Conservation (phyloP, 2,329 filamentous ascomycete genomes). For the Ceratocystis lukuohia region DNA sequence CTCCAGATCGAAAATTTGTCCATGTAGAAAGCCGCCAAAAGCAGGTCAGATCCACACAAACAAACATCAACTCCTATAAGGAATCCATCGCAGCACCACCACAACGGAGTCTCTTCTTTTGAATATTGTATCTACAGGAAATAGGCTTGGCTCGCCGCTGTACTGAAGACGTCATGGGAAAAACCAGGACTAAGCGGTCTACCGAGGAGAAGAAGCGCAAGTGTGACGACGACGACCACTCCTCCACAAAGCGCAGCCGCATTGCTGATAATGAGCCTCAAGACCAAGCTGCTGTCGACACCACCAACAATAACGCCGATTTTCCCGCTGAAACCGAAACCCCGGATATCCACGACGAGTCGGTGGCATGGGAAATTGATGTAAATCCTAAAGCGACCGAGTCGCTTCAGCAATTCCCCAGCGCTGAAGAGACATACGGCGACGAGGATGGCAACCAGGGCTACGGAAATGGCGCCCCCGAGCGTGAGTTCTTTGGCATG, state of each 20-base stretch:
- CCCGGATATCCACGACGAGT: slow-evolving; percentile 2
- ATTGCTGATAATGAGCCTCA: slow-evolving; percentile 20
- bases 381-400: slow-evolving; percentile 8
- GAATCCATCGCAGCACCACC: not conserved
- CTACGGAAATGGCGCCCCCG: slow-evolving; percentile 28
- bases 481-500: slow-evolving; percentile 80
- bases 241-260: slow-evolving; percentile 22
- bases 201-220: slow-evolving; percentile 32
- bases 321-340: not conserved
- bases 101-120: not conserved
- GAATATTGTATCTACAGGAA: not conserved
- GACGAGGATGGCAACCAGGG: slow-evolving; percentile 21
- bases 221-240: slow-evolving; percentile 24
- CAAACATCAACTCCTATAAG: not conserved
- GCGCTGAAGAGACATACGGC: slow-evolving; percentile 22
- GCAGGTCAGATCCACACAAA: too few relatives aligned
- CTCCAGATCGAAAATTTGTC: slow-evolving; percentile 10
- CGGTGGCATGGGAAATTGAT: slow-evolving; percentile 15
- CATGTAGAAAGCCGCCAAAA: slow-evolving; percentile 1
- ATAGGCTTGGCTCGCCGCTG: not conserved
- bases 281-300: slow-evolving; percentile 11
- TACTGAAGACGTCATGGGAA: slow-evolving; percentile 28
- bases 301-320: slow-evolving; percentile 5
- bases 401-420: slow-evolving; percentile 14
- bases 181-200: slow-evolving; percentile 33